Evolutionary conservation across 352 stramenopile species (phyloP).

Genomic region (Globisporangium uncinulatum): DNA sequence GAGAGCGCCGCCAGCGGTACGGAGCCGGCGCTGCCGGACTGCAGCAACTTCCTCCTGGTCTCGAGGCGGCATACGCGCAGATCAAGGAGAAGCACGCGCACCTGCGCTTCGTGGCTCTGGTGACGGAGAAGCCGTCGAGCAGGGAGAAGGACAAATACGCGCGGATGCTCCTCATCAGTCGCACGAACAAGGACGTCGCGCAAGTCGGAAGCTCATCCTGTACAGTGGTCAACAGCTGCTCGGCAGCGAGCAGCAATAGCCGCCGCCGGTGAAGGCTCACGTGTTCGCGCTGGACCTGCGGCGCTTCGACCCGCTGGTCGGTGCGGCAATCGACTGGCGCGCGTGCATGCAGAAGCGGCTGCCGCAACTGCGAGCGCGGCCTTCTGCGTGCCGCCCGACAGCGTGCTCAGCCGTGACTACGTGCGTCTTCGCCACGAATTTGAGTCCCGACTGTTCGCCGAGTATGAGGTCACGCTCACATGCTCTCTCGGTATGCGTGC

Average conservation of each 20-base stretch:
- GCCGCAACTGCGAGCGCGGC: constrained; percentile 3
- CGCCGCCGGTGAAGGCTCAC: neutral
- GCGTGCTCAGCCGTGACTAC: constrained; percentile 4
- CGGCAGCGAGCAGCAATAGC: constrained; percentile 6
- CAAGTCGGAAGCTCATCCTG: constrained; percentile 27
- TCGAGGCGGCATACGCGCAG: constrained; percentile 19
- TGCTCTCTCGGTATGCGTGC: neutral
- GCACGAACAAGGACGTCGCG: constrained; percentile 31
- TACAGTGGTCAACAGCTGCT: constrained; percentile 22
- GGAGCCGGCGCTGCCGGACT: no score
- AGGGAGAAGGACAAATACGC: constrained; percentile 22
- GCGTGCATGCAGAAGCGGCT: constrained; percentile 21
- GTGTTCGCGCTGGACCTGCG: constrained; percentile 81
- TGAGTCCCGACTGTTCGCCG: no score
- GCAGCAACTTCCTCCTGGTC: constrained; percentile 12
- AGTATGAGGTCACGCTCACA: neutral
- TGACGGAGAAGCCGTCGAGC: constrained; percentile 20
- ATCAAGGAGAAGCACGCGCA: constrained; percentile 15
- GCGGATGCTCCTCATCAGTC: constrained; percentile 16
- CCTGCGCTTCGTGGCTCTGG: constrained; percentile 29
- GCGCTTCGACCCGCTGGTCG: constrained; percentile 64
- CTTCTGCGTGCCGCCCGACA: neutral
- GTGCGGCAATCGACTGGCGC: constrained; percentile 24
- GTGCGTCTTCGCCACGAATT: constrained; percentile 4
- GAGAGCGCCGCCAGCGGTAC: neutral